Evolutionary conservation across 2,329 filamentous ascomycete genomes (phyloP).

Genomic region (Fusarium transvaalense): DNA sequence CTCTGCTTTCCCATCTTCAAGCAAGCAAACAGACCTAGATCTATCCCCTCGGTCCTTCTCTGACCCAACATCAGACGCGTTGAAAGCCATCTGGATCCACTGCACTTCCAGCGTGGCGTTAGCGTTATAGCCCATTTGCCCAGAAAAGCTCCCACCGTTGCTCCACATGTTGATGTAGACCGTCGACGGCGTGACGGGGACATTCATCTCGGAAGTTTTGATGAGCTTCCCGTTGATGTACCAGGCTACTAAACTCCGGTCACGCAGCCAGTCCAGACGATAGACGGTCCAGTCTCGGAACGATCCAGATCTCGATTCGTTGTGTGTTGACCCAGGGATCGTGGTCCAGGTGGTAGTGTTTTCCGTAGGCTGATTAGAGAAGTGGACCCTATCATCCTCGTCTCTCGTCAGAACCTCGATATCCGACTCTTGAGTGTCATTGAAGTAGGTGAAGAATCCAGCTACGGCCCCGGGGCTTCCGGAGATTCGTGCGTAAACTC

Average conservation of each 20-base stretch:
- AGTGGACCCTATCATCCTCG: background rate
- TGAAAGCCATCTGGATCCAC: conserved; percentile 37
- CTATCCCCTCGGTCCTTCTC: background rate
- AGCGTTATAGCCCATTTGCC: conserved; percentile 19
- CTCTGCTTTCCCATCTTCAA: conserved; percentile 3
- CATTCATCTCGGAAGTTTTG: conserved; percentile 16
- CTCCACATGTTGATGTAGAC: conserved; percentile 39
- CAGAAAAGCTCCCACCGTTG: conserved; percentile 29
- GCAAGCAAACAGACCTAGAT: background rate
- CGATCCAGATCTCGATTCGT: conserved; percentile 11
- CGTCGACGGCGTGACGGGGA: conserved; percentile 21
- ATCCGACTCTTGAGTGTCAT: conserved; percentile 38
- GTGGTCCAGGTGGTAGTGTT: conserved; percentile 2
- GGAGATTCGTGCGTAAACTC: conserved; percentile 23
- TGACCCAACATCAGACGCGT: conserved; percentile 14
- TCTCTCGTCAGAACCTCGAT: conserved; percentile 22
- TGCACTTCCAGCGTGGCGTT: conserved; percentile 29
- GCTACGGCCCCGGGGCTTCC: conserved; percentile 28
- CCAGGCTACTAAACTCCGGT: background rate
- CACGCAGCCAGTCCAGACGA: conserved; percentile 28
- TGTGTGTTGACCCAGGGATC: conserved; percentile 18
- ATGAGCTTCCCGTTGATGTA: background rate
- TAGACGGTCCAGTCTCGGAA: conserved; percentile 20
- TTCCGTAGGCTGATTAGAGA: conserved; percentile 6
- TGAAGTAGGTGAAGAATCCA: conserved; percentile 37